These are phyloP conservation scores for Ogataea salicorniae DNA, from an alignment of 805 yeast species.

Conservation along the genomic window DNA sequence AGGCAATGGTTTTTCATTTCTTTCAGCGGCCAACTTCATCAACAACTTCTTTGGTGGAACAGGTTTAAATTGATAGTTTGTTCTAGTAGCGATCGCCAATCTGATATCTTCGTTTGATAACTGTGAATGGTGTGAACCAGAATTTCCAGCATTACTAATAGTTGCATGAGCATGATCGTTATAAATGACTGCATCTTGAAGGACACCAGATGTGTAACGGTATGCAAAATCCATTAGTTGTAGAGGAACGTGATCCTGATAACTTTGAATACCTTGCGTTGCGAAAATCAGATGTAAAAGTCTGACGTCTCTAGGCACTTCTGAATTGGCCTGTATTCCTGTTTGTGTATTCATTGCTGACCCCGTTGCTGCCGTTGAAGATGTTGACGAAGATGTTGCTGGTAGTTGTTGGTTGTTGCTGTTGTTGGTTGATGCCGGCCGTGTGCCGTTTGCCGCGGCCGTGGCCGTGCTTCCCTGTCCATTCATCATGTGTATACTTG, in stretches of 20 bases:
- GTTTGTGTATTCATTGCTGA: background rate
- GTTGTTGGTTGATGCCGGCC: no score
- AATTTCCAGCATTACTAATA: conserved; percentile 34
- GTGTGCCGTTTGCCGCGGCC: no score
- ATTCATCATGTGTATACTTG: no score
- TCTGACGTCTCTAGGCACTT: conserved; percentile 85
- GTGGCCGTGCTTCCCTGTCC: no score
- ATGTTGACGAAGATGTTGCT: background rate
- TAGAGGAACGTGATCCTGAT: conserved; percentile 93
- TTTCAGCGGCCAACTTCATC: conserved; percentile 85
- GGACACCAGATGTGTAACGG: conserved; percentile 75
- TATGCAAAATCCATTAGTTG: conserved; percentile 97
- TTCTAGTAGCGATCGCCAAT: conserved; percentile 86
- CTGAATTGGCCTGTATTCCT: conserved; percentile 11
- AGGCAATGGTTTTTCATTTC: conserved; percentile 86
- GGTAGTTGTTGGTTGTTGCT: no score
- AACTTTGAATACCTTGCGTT: conserved; percentile 84
- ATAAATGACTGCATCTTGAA: conserved; percentile 85
- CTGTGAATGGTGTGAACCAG: conserved; percentile 35
- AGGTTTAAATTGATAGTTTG: conserved; percentile 95
- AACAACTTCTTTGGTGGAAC: conserved; percentile 90
- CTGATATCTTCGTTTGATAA: conserved; percentile 87
- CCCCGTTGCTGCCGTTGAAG: background rate
- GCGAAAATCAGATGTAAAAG: conserved; percentile 86
- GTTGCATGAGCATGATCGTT: conserved; percentile 67